Evolutionary conservation across 164 flowering plant genomes (phyloP).

Genomic region (Vitis amurensis): DNA sequence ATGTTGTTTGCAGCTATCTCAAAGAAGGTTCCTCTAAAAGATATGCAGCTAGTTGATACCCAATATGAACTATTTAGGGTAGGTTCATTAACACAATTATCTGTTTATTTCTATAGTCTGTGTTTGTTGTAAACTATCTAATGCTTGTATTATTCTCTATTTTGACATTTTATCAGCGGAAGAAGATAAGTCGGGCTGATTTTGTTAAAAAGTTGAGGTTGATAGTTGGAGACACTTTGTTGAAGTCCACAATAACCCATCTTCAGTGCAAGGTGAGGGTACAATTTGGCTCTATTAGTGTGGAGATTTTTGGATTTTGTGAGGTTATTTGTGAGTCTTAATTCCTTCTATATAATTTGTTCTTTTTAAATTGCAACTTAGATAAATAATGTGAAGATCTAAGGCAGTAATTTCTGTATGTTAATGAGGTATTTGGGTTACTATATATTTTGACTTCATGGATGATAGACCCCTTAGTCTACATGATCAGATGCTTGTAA

Average conservation of each 20-base stretch:
- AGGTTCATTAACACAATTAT: neutral
- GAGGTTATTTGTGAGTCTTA: too few species aligned
- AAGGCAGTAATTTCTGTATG: too few species aligned
- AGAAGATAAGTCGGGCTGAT: slow-evolving; percentile 54
- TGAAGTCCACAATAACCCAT: slow-evolving; percentile 63
- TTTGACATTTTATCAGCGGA: slow-evolving; percentile 33
- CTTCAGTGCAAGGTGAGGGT: slow-evolving; percentile 63
- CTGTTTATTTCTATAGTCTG: neutral
- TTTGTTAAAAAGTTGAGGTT: slow-evolving; percentile 68
- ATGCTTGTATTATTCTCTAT: neutral
- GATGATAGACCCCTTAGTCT: too few species aligned
- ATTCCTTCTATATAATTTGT: too few species aligned
- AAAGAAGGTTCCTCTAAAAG: slow-evolving; percentile 38
- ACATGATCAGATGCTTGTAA: too few species aligned
- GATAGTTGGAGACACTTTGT: slow-evolving; percentile 68
- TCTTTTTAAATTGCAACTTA: too few species aligned
- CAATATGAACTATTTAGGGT: slow-evolving; percentile 64
- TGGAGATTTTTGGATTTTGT: too few species aligned
- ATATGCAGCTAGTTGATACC: slow-evolving; percentile 46
- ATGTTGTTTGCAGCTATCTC: slow-evolving; percentile 73
- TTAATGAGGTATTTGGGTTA: too few species aligned
- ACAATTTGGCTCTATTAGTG: neutral
- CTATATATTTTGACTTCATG: too few species aligned
- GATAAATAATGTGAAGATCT: too few species aligned
- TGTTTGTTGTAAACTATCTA: neutral